These are phyloP conservation scores for Ciborinia camelliae DNA, from an alignment of 2,329 filamentous ascomycete genomes.

Conservation along the genomic window DNA sequence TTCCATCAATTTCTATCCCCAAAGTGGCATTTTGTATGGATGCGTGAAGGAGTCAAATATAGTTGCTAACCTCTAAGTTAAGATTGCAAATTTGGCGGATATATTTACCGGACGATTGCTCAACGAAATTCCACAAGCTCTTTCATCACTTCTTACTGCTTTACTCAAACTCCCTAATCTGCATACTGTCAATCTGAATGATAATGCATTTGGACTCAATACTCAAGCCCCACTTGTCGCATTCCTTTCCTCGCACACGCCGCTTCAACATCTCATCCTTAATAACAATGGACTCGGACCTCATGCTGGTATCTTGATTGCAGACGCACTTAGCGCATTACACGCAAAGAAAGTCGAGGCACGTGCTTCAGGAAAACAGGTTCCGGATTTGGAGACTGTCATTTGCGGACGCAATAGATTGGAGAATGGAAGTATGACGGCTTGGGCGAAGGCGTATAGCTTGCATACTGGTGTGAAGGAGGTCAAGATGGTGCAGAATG, in stretches of 20 bases:
- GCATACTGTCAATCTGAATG: conserved; percentile 89
- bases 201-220: conserved; percentile 97
- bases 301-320: conserved; percentile 82
- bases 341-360: conserved; percentile 81
- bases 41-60: not conserved
- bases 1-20: not conserved
- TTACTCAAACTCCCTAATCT: conserved; percentile 83
- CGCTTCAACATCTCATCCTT: conserved; percentile 88
- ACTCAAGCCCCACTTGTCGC: conserved; percentile 88
- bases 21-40: not conserved
- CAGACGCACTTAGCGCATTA: conserved; percentile 78
- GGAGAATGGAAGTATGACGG: conserved; percentile 93
- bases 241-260: conserved; percentile 83
- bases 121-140: conserved; percentile 86
- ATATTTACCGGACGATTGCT: conserved; percentile 96
- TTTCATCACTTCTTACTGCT: conserved; percentile 79
- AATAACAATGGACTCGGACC: conserved; percentile 98
- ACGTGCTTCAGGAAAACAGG: conserved; percentile 64
- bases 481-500: conserved; percentile 98
- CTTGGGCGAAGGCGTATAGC: conserved; percentile 85
- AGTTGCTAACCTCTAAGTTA: conserved; percentile 23
- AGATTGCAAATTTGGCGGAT: conserved; percentile 87
- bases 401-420: conserved; percentile 94
- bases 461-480: conserved; percentile 78
- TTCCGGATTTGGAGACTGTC: conserved; percentile 89